These are phyloP conservation scores for Penicillium sp. DNA, from an alignment of 2,329 filamentous ascomycete species.

Conservation along the genomic window DNA sequence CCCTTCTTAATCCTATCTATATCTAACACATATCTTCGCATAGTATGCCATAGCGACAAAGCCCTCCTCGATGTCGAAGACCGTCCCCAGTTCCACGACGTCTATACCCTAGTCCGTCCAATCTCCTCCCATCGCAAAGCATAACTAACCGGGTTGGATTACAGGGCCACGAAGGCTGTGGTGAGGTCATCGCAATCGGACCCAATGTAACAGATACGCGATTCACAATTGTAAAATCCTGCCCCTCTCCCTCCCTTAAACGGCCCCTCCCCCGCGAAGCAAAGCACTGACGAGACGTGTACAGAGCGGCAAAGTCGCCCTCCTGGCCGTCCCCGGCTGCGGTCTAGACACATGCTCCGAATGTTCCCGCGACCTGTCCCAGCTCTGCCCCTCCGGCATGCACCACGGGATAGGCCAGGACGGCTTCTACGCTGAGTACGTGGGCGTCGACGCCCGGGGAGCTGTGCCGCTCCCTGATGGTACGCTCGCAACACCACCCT, in stretches of 20 bases:
- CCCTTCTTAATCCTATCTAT: not conserved
- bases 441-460: constrained; percentile 31
- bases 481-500: not conserved
- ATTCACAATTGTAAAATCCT: constrained; percentile 12
- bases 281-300: not conserved
- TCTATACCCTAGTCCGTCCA: constrained; percentile 15
- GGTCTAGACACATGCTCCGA: constrained; percentile 39
- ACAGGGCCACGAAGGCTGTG: constrained; percentile 23
- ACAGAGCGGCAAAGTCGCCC: constrained; percentile 14
- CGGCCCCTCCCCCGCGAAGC: not conserved
- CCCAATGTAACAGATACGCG: constrained; percentile 6
- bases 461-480: constrained; percentile 28
- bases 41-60: constrained; percentile 22
- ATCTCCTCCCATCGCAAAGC: not conserved
- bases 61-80: constrained; percentile 19
- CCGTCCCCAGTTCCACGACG: constrained; percentile 19
- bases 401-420: constrained; percentile 53
- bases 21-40: not conserved
- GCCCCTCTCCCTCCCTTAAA: no score
- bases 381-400: constrained; percentile 33
- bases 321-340: constrained; percentile 33
- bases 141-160: not conserved
- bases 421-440: constrained; percentile 50
- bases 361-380: constrained; percentile 46
- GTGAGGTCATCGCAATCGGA: constrained; percentile 19